Evolutionary conservation across 495 filamentous ascomycete genomes (phyloP), one percentile per base, ranked within the genome.

Genomic region (Penicillium crystallinum): DNA sequence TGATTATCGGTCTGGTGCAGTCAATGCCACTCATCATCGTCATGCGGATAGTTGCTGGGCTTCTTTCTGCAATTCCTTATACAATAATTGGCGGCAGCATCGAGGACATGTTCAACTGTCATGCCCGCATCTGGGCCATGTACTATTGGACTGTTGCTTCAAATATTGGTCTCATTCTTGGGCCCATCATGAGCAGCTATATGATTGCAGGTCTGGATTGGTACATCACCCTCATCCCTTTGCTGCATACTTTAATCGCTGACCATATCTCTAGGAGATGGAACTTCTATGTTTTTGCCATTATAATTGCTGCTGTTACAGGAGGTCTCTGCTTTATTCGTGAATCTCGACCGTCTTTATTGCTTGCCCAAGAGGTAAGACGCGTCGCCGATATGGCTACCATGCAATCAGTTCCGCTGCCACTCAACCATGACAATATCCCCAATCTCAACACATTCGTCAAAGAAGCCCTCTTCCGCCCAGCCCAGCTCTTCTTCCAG

Each of bases 31-130:
- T 55, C 0, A 66, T 75, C 6, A 53, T 76, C n/a, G 40, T 74
- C 12, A 72, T 76, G 40, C 72, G 79, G 19, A 59, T 76, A 23
- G 7, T 77, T 6, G 70, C 74, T 10, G 79, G 78, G 0, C 49
- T 77, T 7, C 57, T 77, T 18, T 79, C 77, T 0, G 74, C 77
- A 14, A 69, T 81, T 2, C 79, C 78, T 6, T 70, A 73, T 0
- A 73, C 77, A 12, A 70, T 82, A 1, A 70, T 78, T 9, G 69
- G 72, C 0, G 77, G 79, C 9, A 78, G 72, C 38, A 73, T 81
- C 45, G 77, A 81, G 53, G 77, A 80, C 55, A 70, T 81, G 57
- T 79, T 65, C 51, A 66, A 74, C 47, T 55, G 66, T 0, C 61
- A 58, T 35, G 61, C 59, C 30, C 66, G 77, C 0, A 69, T 77